A percentile compares a stretch with the other conserved stretches of the same genome.
Conservation (phyloP, 176 grass and related monocot genomes). For the Canna indica region DNA sequence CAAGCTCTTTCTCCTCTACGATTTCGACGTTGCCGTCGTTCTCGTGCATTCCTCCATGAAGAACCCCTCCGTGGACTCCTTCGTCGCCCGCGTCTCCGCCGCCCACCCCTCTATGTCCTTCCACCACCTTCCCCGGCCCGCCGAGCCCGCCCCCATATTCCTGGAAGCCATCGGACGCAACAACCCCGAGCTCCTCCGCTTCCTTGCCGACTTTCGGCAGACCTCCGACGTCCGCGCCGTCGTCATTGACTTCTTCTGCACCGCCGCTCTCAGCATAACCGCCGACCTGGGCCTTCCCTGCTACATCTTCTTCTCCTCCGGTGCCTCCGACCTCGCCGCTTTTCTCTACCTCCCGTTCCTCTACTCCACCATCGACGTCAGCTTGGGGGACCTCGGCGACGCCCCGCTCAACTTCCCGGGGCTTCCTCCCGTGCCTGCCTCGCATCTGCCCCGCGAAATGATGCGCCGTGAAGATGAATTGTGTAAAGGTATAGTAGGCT, state of each 20-base stretch:
- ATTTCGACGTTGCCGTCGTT: conserved; percentile 8
- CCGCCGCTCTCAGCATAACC: not conserved
- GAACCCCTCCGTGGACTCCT: not conserved
- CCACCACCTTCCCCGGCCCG: not conserved
- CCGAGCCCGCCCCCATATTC: not conserved
- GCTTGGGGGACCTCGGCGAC: not conserved
- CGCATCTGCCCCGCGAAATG: conserved; percentile 10
- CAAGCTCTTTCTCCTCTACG: not conserved
- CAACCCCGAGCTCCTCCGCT: not conserved
- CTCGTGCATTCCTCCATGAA: not conserved
- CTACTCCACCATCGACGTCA: not conserved
- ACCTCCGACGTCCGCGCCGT: not conserved
- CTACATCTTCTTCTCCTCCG: not conserved
- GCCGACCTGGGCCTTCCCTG: not conserved
- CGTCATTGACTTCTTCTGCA: conserved; percentile 11
- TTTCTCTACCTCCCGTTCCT: not conserved
- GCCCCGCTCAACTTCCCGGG: not conserved
- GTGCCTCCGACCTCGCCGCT: not conserved
- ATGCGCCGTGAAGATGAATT: not conserved
- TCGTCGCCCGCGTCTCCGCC: not conserved
- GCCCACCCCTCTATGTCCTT: not conserved
- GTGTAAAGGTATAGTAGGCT: not conserved
- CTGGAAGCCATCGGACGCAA: not conserved
- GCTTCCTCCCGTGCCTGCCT: not conserved
- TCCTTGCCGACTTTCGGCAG: not conserved